Percentiles rank a stretch among this genome's conserved stretches.
These are phyloP conservation scores for Letharia lupina DNA, from an alignment of 495 filamentous ascomycete genomes.

Conservation along the genomic window DNA sequence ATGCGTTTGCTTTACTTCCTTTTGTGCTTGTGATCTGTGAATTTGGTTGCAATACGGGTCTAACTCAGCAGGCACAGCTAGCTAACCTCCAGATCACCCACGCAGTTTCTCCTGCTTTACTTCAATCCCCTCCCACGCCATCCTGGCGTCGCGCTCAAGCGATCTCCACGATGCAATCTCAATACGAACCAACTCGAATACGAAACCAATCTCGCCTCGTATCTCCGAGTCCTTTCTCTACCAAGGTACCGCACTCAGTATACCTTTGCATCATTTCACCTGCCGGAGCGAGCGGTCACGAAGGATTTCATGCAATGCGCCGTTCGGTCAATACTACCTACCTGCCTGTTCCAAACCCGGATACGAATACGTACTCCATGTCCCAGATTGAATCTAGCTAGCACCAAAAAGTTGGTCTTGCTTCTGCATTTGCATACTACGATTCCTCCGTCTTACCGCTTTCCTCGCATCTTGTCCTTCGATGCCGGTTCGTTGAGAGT, in stretches of 20 bases:
- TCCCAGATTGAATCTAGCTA: not conserved
- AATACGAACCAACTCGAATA: not conserved
- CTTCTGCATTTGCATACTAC: not conserved
- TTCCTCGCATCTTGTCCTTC: not conserved
- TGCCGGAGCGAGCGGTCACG: not conserved
- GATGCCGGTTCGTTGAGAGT: not conserved
- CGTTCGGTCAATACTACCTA: not conserved
- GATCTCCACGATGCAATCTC: not conserved
- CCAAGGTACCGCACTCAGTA: not conserved
- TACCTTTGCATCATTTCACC: not conserved
- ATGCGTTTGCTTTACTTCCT: not conserved
- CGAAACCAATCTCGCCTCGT: not conserved
- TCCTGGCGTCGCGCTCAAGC: not conserved
- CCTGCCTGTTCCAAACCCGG: not conserved
- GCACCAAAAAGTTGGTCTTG: not conserved
- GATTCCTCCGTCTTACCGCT: too few species aligned
- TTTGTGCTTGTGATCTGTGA: not conserved
- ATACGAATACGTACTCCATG: not conserved
- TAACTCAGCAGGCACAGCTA: slow-evolving; percentile 1
- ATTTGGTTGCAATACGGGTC: too few species aligned
- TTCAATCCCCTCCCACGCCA: not conserved
- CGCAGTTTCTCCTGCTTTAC: not conserved
- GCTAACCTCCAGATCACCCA: not conserved
- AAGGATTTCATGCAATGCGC: not conserved
- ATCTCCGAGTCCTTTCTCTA: not conserved